Evolutionary conservation across 2,329 filamentous ascomycete species (phyloP), one percentile per base, ranked within the genome.

Genomic region (Lasiodiplodia sp.): DNA sequence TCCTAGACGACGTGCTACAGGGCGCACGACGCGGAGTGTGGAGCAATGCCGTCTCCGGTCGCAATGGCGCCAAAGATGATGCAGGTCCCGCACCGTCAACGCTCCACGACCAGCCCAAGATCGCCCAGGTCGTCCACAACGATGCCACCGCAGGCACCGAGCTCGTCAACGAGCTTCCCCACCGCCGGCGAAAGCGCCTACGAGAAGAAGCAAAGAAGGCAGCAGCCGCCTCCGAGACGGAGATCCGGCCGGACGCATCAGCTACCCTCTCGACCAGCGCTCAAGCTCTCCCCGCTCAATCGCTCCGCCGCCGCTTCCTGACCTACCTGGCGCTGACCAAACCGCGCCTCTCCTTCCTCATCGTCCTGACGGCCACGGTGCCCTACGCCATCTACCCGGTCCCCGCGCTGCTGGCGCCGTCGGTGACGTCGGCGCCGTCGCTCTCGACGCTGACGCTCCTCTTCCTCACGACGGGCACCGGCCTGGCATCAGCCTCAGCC

Each of bases 371-470:
- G 0, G 93, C 95, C 34, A 97, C 96, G 79, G 92, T 92, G 2
- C 88, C 95, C 3, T 99, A 98, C 80, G 93, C 93, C 18, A 85
- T 99, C 68, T 99, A 97, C 79, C 96, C 96, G 0, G 92, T 97
- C 2, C 94, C 95, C 2, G 91, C 93, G 66, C 89, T 98, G 71
- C 89, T 99, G 65, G 87, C 88, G 51, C 88, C 92, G 11, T 86
- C 89, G 21, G 80, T 87, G 80, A 92, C 91, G 6, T 80, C 82
- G 25, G 85, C 89, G 7, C 94, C 96, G 1, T 96, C 93, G 21
- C 87, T 97, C 55, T 96, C 92, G 70, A 93, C 96, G 2, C 85
- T 98, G 66, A 99, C 96, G 10, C 90, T 98, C 21, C 86, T 96
- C 64, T 98, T 97, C 83, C 89, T 99, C 64, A 97, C 95, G 0